These are phyloP conservation scores for Vigna unguiculata DNA, from an alignment of 306 rosid genomes.

Conservation along the genomic window DNA sequence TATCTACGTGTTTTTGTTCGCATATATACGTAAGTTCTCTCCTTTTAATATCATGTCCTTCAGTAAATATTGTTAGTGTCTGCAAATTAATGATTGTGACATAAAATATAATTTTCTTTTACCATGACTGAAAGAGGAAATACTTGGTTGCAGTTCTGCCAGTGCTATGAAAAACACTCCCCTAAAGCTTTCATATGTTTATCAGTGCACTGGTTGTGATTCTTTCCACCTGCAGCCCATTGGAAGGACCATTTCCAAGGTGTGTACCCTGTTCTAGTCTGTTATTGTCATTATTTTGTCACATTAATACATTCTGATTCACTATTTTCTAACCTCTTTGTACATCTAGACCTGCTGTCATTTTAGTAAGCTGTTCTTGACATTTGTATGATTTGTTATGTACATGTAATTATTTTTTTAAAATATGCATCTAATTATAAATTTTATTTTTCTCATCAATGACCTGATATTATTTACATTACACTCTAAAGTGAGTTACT, in stretches of 20 bases:
- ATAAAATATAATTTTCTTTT: conserved; percentile 24
- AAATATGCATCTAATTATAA: not conserved
- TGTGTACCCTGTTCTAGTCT: conserved; percentile 46
- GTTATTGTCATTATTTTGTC: conserved; percentile 19
- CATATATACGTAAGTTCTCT: conserved; percentile 72
- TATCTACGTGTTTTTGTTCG: conserved; percentile 97
- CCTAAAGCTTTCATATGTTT: conserved; percentile 93
- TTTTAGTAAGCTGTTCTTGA: conserved; percentile 6
- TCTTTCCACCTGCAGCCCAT: conserved; percentile 94
- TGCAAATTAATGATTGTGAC: conserved; percentile 30
- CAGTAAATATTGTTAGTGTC: conserved; percentile 10
- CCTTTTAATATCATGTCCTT: conserved; percentile 6
- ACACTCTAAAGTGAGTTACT: not conserved
- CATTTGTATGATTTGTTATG: not conserved
- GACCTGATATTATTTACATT: not conserved
- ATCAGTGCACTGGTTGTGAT: conserved; percentile 96
- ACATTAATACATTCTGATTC: not conserved
- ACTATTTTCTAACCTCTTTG: not conserved
- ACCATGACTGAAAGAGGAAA: conserved; percentile 43
- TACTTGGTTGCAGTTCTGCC: conserved; percentile 80
- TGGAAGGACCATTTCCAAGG: conserved; percentile 91
- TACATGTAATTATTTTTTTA: not conserved
- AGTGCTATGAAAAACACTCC: conserved; percentile 97
- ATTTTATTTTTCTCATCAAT: not conserved
- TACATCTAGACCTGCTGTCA: not conserved